Evolutionary conservation across 1,284 basidiomycete genomes (phyloP), one percentile per base, ranked within the genome.

Genomic region (Ceraceosorus bombacis): DNA sequence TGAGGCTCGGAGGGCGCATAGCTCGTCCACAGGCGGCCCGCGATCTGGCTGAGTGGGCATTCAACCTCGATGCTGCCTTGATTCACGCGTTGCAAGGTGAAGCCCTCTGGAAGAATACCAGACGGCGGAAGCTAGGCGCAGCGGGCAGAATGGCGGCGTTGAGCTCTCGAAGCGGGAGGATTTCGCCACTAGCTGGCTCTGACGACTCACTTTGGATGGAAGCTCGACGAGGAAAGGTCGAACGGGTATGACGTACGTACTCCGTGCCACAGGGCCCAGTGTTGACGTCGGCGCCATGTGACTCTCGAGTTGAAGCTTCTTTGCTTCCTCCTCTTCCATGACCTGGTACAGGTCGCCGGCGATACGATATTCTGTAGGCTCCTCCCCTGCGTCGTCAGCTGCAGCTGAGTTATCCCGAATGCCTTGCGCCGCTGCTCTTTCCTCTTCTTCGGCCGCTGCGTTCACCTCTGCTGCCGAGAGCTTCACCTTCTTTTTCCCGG

Each of bases 331-430:
- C n/a, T 27, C 7, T 17, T 57, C 49, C 5, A 57, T 4, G 5
- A 57, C 49, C 8, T 49, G 49, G 37, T 49, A 57, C 9, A 57
- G 8, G 52, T 57, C 56, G 4, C 56, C 56, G 8, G 56, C 56
- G 7, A 57, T n/a, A 4, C 56, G 54, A 13, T 12, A 17, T 46
- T 55, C 41, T 4, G 4, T 4, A 10, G 15, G 43, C 43, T 46
- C 43, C 10, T 46, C 43, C 10, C 43, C 10, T 15, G 9, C 43
- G 43, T 46, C 43, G 9, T 55, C 54, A 27, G 27, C 27, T 27
- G 27, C 27, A 3, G 27, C 27, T 3, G 27, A 27, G 1, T 27
- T 27, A 3, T 27, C 27, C 27, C 27, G 27, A 27, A 27, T 27
- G 27, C 27, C 27, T 3, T 27, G 27, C 27, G 27, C 27, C 27